Conservation (phyloP, 176 grass and related monocot species). For the Carex parvula region DNA sequence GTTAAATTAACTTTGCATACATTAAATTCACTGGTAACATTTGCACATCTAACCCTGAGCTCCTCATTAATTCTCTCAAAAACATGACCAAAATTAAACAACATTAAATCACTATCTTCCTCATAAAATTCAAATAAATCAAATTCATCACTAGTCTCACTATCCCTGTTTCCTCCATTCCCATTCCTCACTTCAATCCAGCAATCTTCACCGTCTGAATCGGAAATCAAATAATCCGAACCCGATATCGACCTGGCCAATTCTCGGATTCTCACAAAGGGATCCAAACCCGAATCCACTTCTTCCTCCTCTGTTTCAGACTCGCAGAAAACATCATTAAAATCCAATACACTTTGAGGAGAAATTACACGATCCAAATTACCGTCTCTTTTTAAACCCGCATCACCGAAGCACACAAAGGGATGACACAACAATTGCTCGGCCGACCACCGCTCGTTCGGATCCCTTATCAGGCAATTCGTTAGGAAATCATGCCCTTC, state of each 20-base stretch:
- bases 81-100: background rate
- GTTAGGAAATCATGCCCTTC: conserved; percentile 35
- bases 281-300: background rate
- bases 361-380: background rate
- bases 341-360: background rate
- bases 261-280: background rate
- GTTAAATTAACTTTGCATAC: background rate
- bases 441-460: conserved; percentile 31
- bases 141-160: background rate
- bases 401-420: background rate
- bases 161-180: background rate
- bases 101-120: background rate
- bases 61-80: conserved; percentile 2
- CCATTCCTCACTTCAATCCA: conserved; percentile 14
- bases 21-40: background rate
- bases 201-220: background rate
- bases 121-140: background rate
- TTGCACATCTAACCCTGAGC: background rate
- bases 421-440: conserved; percentile 31
- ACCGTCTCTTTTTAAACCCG: background rate
- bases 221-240: no score
- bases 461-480: conserved; percentile 35
- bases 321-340: background rate
- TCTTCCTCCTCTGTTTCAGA: conserved; percentile 8
- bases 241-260: background rate